Percentiles rank a stretch among this genome's conserved stretches.
Conservation (phyloP, 2,329 filamentous ascomycete genomes). For the Botrytis hyacinthi region DNA sequence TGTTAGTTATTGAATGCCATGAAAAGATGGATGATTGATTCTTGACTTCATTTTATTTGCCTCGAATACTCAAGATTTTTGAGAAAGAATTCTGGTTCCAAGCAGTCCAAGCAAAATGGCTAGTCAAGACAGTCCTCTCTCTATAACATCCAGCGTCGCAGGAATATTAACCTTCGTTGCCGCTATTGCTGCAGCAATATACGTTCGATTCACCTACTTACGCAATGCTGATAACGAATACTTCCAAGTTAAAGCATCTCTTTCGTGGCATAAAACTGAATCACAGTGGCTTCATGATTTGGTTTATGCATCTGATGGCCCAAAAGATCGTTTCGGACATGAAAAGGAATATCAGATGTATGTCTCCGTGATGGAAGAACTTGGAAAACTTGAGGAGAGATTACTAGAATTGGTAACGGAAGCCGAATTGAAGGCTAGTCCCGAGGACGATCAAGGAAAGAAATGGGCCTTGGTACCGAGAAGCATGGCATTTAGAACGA, state of each 20-base stretch:
- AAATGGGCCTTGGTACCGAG: constrained; percentile 43
- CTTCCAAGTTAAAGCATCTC: constrained; percentile 47
- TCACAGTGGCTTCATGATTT: constrained; percentile 47
- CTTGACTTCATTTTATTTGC: background rate
- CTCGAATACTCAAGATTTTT: background rate
- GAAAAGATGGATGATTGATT: background rate
- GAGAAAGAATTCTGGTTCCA: background rate
- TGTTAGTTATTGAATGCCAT: background rate
- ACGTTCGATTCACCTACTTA: constrained; percentile 46
- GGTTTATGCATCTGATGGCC: constrained; percentile 32
- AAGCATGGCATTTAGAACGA: constrained; percentile 42
- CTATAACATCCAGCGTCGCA: constrained; percentile 45
- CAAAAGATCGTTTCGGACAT: constrained; percentile 12
- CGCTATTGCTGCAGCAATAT: constrained; percentile 46
- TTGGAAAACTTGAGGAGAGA: constrained; percentile 45
- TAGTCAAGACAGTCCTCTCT: constrained; percentile 45
- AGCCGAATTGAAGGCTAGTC: constrained; percentile 39
- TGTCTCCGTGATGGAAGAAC: constrained; percentile 48
- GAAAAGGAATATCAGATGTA: constrained; percentile 49
- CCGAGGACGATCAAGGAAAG: constrained; percentile 27
- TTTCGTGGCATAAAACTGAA: constrained; percentile 52
- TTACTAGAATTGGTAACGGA: constrained; percentile 47
- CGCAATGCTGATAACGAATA: constrained; percentile 49
- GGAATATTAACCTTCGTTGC: constrained; percentile 50
- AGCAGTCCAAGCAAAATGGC: background rate